Percentiles rank a stretch among this genome's conserved stretches.
These are phyloP conservation scores for Phytophthora citrophthora DNA, from an alignment of 352 stramenopile species.

Conservation along the genomic window DNA sequence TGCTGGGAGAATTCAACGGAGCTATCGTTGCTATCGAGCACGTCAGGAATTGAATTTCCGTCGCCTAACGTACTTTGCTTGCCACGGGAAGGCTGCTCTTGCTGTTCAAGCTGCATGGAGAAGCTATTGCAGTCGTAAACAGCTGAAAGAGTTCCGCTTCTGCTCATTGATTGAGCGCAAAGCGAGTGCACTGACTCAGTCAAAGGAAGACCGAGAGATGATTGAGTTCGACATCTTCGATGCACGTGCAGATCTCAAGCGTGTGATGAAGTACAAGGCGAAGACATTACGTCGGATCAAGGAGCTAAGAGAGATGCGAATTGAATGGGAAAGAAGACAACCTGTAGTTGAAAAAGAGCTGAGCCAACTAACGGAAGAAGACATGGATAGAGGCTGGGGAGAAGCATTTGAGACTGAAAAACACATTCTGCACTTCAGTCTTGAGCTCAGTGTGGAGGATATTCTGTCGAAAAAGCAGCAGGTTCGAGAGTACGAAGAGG, in stretches of 20 bases:
- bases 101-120: constrained; percentile 78
- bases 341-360: constrained; percentile 80
- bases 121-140: constrained; percentile 59
- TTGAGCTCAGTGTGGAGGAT: constrained; percentile 82
- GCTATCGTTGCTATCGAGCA: constrained; percentile 66
- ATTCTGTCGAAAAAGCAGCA: constrained; percentile 67
- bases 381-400: constrained; percentile 77
- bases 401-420: constrained; percentile 84
- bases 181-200: constrained; percentile 52
- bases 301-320: constrained; percentile 77
- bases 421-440: constrained; percentile 66
- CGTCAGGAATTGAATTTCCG: constrained; percentile 46
- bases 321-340: constrained; percentile 84
- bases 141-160: constrained; percentile 72
- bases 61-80: constrained; percentile 45
- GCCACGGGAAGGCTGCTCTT: constrained; percentile 60
- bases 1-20: constrained; percentile 58
- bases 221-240: constrained; percentile 80
- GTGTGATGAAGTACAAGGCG: constrained; percentile 77
- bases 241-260: constrained; percentile 62
- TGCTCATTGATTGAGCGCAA: constrained; percentile 73
- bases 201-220: constrained; percentile 68
- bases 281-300: constrained; percentile 74
- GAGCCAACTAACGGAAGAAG: constrained; percentile 63
- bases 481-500: constrained; percentile 70